Conservation (phyloP, 225 moss, liverwort and hornwort species). For the Marchantia polymorpha region DNA sequence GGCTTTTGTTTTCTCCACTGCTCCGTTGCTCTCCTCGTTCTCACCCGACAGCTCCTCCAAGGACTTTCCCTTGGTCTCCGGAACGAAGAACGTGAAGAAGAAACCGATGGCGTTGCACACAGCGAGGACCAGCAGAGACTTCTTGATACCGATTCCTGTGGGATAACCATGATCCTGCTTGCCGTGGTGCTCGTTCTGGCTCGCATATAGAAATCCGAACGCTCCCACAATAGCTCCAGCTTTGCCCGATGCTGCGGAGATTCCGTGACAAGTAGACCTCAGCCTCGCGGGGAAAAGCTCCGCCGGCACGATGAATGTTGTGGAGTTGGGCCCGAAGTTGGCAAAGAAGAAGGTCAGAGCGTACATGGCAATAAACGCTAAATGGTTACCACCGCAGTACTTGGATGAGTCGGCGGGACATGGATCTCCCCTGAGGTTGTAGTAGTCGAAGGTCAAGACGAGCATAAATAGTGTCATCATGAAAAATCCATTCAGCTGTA, state of each 20-base stretch:
- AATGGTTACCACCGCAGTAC: constrained; percentile 8
- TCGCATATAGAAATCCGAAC: constrained; percentile 17
- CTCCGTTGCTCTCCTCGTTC: too few relatives aligned
- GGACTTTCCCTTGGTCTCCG: constrained; percentile 28
- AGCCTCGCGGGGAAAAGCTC: constrained; percentile 25
- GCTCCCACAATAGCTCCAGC: constrained; percentile 26
- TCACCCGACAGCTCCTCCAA: constrained; percentile 35
- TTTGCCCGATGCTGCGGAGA: constrained; percentile 22
- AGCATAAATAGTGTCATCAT: constrained; percentile 68
- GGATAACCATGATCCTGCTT: constrained; percentile 10
- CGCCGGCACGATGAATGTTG: constrained; percentile 23
- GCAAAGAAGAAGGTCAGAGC: constrained; percentile 29
- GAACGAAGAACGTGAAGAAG: constrained; percentile 25
- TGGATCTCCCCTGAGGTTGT: constrained; percentile 25
- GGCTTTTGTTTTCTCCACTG: too few relatives aligned
- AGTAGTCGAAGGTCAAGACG: constrained; percentile 56
- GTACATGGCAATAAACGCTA: constrained; percentile 12
- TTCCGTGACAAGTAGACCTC: constrained; percentile 26
- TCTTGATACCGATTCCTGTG: constrained; percentile 17
- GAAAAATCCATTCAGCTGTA: constrained; percentile 69
- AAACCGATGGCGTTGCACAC: constrained; percentile 16
- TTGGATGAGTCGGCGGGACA: not conserved
- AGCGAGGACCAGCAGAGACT: constrained; percentile 15
- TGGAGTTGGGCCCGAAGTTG: constrained; percentile 24
- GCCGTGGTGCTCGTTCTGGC: not conserved